phyloP scores from a whole-genome alignment of 306 rosid species.

The Dryas alaskensis region DNA sequence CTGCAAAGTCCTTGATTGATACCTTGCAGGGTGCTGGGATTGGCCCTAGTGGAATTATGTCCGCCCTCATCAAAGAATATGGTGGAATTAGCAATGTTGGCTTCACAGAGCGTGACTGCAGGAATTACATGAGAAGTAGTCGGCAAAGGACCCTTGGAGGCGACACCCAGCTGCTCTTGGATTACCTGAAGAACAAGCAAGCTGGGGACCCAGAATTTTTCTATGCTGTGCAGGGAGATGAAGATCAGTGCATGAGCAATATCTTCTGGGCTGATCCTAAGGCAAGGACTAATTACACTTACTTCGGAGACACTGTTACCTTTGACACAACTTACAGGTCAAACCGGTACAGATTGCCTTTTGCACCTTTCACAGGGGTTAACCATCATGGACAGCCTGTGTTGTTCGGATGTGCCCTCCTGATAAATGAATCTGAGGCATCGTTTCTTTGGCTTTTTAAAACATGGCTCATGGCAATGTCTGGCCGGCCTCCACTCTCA shows the following conservation, averaged over 20 bases:
- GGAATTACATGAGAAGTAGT: constrained; percentile 40
- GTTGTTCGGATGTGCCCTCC: constrained; percentile 33
- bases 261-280: constrained; percentile 36
- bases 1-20: constrained; percentile 34
- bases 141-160: constrained; percentile 39
- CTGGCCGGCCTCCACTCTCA: constrained; percentile 28
- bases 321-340: constrained; percentile 39
- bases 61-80: constrained; percentile 37
- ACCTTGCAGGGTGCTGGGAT: constrained; percentile 45
- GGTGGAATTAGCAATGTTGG: constrained; percentile 37
- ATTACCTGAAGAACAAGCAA: constrained; percentile 37
- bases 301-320: constrained; percentile 39
- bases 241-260: constrained; percentile 36
- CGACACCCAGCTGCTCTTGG: constrained; percentile 30
- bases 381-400: constrained; percentile 45
- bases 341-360: constrained; percentile 38
- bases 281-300: constrained; percentile 31
- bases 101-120: constrained; percentile 38
- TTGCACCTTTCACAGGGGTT: constrained; percentile 38
- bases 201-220: constrained; percentile 28
- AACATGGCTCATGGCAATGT: constrained; percentile 38
- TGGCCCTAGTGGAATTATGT: constrained; percentile 41
- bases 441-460: constrained; percentile 35
- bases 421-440: constrained; percentile 38
- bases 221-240: constrained; percentile 37